Conservation (phyloP, 495 filamentous ascomycete genomes). For the Penicillium parvum region DNA sequence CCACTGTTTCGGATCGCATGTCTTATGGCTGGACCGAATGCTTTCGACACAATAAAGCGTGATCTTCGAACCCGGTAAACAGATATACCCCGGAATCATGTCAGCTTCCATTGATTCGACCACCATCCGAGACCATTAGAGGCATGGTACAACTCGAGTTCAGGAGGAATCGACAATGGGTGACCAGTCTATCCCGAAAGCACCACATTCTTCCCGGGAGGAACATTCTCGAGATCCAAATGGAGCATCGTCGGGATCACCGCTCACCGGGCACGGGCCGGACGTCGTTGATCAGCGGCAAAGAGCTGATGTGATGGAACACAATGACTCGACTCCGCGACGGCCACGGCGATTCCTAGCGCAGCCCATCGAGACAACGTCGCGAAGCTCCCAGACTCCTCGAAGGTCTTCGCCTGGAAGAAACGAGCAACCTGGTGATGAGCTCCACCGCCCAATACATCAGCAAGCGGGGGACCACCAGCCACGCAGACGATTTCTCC, state of each 20-base stretch:
- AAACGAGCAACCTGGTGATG: no score
- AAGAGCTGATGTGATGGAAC: background rate
- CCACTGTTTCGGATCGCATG: no score
- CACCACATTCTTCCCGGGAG: background rate
- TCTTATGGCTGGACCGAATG: no score
- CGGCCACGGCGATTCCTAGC: constrained; percentile 43
- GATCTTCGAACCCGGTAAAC: no score
- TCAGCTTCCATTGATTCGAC: background rate
- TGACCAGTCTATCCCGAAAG: background rate
- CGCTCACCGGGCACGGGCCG: background rate
- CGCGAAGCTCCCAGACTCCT: constrained; percentile 50
- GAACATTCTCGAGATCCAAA: background rate
- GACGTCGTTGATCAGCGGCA: background rate
- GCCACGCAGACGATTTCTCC: constrained; percentile 17
- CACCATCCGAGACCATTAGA: background rate
- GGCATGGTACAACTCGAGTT: constrained; percentile 2
- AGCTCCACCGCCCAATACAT: no score
- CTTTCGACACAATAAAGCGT: no score
- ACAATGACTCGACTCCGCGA: background rate
- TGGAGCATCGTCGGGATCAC: background rate
- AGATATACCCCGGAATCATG: background rate
- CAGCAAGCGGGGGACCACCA: background rate
- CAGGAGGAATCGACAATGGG: constrained; percentile 3
- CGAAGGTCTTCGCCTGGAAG: no score
- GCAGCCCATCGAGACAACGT: constrained; percentile 64